These are phyloP conservation scores for Silene conica DNA, from an alignment of 148 eudicot species.

Conservation along the genomic window DNA sequence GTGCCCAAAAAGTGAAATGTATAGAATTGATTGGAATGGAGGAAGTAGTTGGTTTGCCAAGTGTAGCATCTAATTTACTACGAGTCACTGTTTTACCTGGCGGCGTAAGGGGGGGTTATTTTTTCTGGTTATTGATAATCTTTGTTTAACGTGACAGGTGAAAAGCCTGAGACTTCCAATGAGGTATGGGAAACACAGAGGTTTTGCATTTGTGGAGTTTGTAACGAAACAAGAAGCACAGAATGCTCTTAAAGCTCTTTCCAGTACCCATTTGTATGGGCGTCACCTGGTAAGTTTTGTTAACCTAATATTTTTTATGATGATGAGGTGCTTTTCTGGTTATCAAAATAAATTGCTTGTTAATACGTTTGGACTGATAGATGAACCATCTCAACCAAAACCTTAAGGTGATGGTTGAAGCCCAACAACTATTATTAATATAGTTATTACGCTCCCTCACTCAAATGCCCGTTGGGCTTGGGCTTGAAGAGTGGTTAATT, in stretches of 20 bases:
- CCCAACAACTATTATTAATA: too few species aligned
- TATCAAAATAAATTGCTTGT: too few species aligned
- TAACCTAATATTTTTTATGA: too few species aligned
- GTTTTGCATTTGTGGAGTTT: conserved; percentile 91
- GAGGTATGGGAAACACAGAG: conserved; percentile 81
- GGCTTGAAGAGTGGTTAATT: too few species aligned
- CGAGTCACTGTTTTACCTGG: not conserved
- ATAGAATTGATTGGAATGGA: too few species aligned
- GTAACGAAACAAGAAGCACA: conserved; percentile 90
- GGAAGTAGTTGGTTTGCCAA: not conserved
- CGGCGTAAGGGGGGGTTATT: not conserved
- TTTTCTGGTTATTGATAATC: not conserved
- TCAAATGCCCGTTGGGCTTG: too few species aligned
- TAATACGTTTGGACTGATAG: too few species aligned
- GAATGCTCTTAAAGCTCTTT: conserved; percentile 83
- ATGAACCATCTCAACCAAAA: too few species aligned
- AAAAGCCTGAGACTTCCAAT: conserved; percentile 82
- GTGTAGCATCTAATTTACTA: not conserved
- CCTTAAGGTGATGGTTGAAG: too few species aligned
- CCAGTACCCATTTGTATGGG: conserved; percentile 86
- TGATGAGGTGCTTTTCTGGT: too few species aligned
- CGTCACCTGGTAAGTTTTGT: conserved; percentile 74
- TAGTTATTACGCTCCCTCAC: too few species aligned
- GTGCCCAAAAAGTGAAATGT: too few species aligned
- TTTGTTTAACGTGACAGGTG: conserved; percentile 37